Evolutionary conservation across 2,329 filamentous ascomycete species (phyloP), one percentile per base, ranked within the genome.

Genomic region (Phoma herbarum): DNA sequence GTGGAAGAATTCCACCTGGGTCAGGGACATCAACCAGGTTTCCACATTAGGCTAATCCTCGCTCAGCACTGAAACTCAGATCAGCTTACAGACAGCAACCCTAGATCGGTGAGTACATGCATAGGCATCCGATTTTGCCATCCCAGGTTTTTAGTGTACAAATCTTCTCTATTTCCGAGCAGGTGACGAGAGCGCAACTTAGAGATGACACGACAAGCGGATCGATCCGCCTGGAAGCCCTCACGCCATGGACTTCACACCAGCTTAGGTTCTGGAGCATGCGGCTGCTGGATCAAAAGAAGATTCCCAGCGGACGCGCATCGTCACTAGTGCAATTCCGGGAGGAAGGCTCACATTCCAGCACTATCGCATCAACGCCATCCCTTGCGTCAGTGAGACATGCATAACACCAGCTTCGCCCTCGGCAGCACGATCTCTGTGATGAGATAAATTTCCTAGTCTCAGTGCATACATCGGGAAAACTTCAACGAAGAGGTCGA

Each of bases 321-420:
- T 10, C n/a, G 8, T 18, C 35, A 10, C 8, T 37, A n/a, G 35
- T n/a, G 37, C 20, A 8, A 12, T 41, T 8, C 3, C 6, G 18
- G 7, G n/a, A 12, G 3, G 4, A 9, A 12, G 33, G 20, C 22
- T 14, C 9, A 33, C 53, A 56, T 56, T 56, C 53, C 46, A 23
- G n/a, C 3, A 18, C 2, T 29, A 4, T 28, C 18, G 4, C 25
- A 23, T 37, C 50, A 50, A 50, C 53, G 50, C 3, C 39, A 39
- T 26, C 53, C 46, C 53, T 50, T 50, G 41, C 53, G 22, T 56
- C 9, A 9, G 18, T 3, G 3, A 9, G 5, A 9, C 1, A 29
- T 16, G 22, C n/a, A 44, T 49, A 49, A 28, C 14, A 43, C 10
- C 11, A 14, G 11, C 2, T 4, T 14, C 44, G n/a, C n/a, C n/a